phyloP scores from a whole-genome alignment of 805 yeast genomes.

The Starmerella asiatica region DNA sequence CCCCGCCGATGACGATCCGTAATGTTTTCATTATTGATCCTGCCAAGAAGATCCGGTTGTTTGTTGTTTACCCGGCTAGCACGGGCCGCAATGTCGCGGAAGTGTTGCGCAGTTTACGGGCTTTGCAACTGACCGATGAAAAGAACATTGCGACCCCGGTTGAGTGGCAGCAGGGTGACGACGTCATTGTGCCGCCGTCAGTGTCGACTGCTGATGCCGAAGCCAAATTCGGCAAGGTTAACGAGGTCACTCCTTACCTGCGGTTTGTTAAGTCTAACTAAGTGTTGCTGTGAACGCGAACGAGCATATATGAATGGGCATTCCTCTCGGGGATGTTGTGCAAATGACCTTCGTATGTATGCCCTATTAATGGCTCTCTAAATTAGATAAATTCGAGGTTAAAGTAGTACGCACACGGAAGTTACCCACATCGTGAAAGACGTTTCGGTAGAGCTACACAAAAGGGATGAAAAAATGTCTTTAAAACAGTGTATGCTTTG shows the following conservation, averaged over 20 bases:
- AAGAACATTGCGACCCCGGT: slow-evolving; percentile 80
- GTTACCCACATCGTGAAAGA: no score
- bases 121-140: slow-evolving; percentile 63
- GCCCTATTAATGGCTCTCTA: no score
- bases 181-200: slow-evolving; percentile 82
- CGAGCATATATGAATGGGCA: no score
- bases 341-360: no score
- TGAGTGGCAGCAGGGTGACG: slow-evolving; percentile 81
- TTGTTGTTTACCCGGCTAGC: slow-evolving; percentile 82
- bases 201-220: slow-evolving; percentile 67
- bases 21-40: slow-evolving; percentile 89
- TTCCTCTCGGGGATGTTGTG: no score
- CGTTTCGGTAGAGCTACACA: no score
- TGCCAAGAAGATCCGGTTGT: slow-evolving; percentile 70
- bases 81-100: slow-evolving; percentile 90
- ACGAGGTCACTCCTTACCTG: slow-evolving; percentile 79
- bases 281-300: no score
- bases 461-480: no score
- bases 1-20: slow-evolving; percentile 56
- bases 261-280: slow-evolving; percentile 39
- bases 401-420: no score
- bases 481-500: no score
- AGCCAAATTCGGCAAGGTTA: slow-evolving; percentile 74
- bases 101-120: slow-evolving; percentile 79
- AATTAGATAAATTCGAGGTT: no score